These are phyloP conservation scores for Monosporascus cannonballus DNA, from an alignment of 2,329 filamentous ascomycete species.

Conservation along the genomic window DNA sequence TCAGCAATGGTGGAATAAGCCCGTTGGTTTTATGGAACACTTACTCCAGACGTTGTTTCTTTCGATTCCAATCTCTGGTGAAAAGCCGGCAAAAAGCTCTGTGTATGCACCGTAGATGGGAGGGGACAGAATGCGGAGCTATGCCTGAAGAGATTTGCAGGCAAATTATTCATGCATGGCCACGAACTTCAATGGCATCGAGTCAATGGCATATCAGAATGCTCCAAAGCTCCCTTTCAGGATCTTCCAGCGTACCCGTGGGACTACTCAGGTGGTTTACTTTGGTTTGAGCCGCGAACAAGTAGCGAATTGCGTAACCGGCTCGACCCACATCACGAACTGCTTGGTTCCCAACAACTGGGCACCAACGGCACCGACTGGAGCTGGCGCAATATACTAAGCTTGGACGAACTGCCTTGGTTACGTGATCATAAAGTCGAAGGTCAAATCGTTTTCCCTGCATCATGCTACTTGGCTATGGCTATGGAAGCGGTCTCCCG, in stretches of 20 bases:
- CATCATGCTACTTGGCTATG: not conserved
- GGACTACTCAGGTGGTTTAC: not conserved
- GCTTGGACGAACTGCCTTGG: too few species aligned
- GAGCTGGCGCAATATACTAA: not conserved
- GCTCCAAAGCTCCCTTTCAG: not conserved
- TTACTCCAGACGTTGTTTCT: too few species aligned
- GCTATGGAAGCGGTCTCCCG: not conserved
- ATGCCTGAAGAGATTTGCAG: constrained; percentile 5
- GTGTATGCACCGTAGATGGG: too few species aligned
- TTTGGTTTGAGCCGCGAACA: not conserved
- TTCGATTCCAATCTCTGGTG: too few species aligned
- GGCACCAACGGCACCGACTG: not conserved
- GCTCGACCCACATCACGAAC: not conserved
- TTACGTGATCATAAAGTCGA: too few species aligned
- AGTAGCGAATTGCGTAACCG: not conserved
- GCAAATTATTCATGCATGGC: constrained; percentile 1
- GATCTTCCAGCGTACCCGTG: not conserved
- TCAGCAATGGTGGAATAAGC: too few species aligned
- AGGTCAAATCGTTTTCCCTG: too few species aligned
- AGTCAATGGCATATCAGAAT: not conserved
- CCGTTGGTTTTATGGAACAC: too few species aligned
- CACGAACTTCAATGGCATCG: constrained; percentile 5
- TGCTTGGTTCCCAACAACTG: not conserved
- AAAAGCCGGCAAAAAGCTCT: too few species aligned
- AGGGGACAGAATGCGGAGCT: not conserved